Percentiles rank a stretch among this genome's conserved stretches.
phyloP scores from a whole-genome alignment of 2,329 filamentous ascomycete genomes.

The Clarireedia homoeocarpa region DNA sequence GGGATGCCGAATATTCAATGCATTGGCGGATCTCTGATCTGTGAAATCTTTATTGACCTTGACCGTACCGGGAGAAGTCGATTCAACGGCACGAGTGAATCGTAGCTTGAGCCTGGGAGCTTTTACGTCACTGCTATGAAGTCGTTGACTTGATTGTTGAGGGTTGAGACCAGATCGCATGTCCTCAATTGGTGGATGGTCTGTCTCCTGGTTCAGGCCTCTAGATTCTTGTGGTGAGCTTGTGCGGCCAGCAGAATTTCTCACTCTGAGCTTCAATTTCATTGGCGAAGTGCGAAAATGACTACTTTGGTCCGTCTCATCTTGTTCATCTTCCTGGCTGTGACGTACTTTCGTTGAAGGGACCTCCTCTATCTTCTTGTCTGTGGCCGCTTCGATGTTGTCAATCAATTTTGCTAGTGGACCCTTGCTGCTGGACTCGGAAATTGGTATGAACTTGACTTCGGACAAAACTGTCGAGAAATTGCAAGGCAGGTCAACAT shows the following conservation, averaged over 20 bases:
- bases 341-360: neutral
- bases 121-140: conserved; percentile 8
- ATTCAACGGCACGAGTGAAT: conserved; percentile 24
- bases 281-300: conserved; percentile 9
- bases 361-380: neutral
- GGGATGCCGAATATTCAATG: conserved; percentile 22
- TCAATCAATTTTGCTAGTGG: too few species aligned
- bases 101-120: conserved; percentile 25
- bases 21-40: conserved; percentile 15
- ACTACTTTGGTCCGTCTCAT: neutral
- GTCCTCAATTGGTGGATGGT: conserved; percentile 4
- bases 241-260: conserved; percentile 11
- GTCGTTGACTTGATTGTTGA: conserved; percentile 3
- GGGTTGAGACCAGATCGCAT: conserved; percentile 6
- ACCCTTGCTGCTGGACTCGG: neutral
- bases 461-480: conserved; percentile 10
- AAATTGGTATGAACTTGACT: neutral
- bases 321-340: neutral
- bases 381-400: neutral
- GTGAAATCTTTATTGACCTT: conserved; percentile 21
- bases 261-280: conserved; percentile 18
- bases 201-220: conserved; percentile 20
- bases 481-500: conserved; percentile 9
- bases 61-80: conserved; percentile 23
- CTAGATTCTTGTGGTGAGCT: conserved; percentile 14